A percentile compares a stretch with the other conserved stretches of the same genome.
phyloP scores from a whole-genome alignment of 228 moss, liverwort and hornwort species.

The Sphagnum magellanicum region DNA sequence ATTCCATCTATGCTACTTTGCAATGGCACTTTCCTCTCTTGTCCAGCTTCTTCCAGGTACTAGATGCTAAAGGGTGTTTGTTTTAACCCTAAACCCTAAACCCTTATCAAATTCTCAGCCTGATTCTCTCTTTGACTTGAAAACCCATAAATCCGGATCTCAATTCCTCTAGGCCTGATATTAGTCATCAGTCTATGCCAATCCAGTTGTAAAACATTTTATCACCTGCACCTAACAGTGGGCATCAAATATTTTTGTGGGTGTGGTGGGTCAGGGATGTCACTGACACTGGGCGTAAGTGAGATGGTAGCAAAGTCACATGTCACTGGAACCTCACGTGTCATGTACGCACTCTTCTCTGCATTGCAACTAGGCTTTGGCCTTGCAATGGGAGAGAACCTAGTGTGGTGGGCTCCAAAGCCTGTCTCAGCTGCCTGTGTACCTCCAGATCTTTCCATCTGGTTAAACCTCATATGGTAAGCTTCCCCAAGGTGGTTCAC shows the following conservation, averaged over 20 bases:
- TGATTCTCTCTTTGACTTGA: no score
- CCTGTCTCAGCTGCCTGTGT: constrained; percentile 32
- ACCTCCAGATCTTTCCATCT: constrained; percentile 23
- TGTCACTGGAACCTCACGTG: constrained; percentile 63
- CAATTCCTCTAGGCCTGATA: no score
- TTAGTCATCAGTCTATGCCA: no score
- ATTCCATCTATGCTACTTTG: constrained; percentile 46
- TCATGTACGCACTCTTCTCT: constrained; percentile 61
- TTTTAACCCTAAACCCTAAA: not conserved
- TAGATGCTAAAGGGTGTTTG: no score
- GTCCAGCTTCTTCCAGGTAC: constrained; percentile 59
- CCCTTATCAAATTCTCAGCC: not conserved
- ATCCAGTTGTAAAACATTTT: no score
- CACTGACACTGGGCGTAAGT: constrained; percentile 66
- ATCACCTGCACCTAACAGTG: no score
- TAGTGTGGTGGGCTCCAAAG: constrained; percentile 61
- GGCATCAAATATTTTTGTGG: no score
- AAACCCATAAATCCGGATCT: no score
- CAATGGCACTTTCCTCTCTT: constrained; percentile 59
- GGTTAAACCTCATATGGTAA: constrained; percentile 35
- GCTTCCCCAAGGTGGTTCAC: not conserved
- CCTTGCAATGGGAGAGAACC: constrained; percentile 65
- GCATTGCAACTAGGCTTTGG: constrained; percentile 80
- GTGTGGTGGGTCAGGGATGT: constrained; percentile 23
- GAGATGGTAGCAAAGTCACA: constrained; percentile 66